phyloP scores from a whole-genome alignment of 306 rosid genomes.

The Canavalia gladiata region DNA sequence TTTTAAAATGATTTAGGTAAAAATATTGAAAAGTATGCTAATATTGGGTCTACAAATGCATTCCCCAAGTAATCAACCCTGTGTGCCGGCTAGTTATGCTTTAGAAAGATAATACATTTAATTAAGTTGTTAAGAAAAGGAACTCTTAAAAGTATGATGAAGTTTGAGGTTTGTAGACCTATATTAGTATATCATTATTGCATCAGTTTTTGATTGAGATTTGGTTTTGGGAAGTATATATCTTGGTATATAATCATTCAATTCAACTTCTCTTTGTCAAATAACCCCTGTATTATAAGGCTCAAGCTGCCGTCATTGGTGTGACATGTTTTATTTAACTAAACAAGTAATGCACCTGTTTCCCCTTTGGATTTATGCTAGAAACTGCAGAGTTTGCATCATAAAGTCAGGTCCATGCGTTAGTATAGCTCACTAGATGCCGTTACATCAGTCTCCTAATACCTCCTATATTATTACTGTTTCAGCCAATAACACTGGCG shows the following conservation, averaged over 20 bases:
- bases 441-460: conserved; percentile 37
- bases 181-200: neutral
- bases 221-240: neutral
- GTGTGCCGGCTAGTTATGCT: neutral
- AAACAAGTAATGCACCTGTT: neutral
- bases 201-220: neutral
- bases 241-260: neutral
- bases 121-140: neutral
- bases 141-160: neutral
- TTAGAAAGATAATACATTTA: neutral
- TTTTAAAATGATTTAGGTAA: conserved; percentile 3
- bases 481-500: conserved; percentile 87
- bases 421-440: conserved; percentile 26
- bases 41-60: conserved; percentile 2
- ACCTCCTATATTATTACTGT: conserved; percentile 34
- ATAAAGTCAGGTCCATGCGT: neutral
- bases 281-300: neutral
- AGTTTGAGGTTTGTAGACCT: conserved; percentile 9
- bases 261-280: conserved; percentile 21
- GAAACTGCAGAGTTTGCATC: neutral
- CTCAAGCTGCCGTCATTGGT: neutral
- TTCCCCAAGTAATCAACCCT: conserved; percentile 14
- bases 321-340: conserved; percentile 9
- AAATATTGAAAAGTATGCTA: neutral
- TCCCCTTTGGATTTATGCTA: neutral